A percentile compares a stretch with the other conserved stretches of the same genome.
Conservation (phyloP, 108 stramenopile genomes). For the Pseudonitzschia delicatissima region DNA sequence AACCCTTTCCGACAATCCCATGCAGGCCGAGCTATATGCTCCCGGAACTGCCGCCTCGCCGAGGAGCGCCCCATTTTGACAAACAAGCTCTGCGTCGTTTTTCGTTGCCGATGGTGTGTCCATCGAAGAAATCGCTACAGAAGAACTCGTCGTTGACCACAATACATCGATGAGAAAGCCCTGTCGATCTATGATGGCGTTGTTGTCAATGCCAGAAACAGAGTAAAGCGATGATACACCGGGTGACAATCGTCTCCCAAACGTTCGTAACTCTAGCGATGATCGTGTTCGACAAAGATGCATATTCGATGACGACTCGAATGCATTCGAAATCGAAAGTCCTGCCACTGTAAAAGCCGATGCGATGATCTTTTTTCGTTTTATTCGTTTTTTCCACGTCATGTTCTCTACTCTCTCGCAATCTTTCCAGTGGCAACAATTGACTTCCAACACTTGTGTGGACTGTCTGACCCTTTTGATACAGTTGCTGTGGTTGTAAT, state of each 20-base stretch:
- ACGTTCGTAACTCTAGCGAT: background rate
- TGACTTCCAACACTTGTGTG: too few relatives aligned
- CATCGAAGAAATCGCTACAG: background rate
- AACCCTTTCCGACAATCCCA: constrained; percentile 39
- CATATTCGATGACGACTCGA: background rate
- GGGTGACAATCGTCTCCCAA: too few relatives aligned
- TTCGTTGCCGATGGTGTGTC: background rate
- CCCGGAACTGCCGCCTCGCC: constrained; percentile 59
- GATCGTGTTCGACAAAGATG: background rate
- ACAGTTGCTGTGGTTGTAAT: too few relatives aligned
- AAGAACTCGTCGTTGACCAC: background rate
- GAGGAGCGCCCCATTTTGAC: constrained; percentile 32
- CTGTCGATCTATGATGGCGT: constrained; percentile 7
- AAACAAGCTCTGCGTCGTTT: background rate
- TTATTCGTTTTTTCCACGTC: background rate
- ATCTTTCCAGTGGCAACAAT: too few relatives aligned
- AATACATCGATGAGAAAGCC: background rate
- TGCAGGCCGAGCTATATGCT: constrained; percentile 65
- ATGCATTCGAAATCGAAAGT: background rate
- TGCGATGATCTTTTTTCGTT: background rate
- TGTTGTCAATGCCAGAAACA: background rate
- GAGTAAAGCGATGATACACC: too few relatives aligned
- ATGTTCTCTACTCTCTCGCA: too few relatives aligned
- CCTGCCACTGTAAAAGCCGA: background rate
- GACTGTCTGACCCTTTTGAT: too few relatives aligned